These are phyloP conservation scores for Tetradesmus obliquus DNA, from an alignment of 139 green algal species.

Conservation along the genomic window DNA sequence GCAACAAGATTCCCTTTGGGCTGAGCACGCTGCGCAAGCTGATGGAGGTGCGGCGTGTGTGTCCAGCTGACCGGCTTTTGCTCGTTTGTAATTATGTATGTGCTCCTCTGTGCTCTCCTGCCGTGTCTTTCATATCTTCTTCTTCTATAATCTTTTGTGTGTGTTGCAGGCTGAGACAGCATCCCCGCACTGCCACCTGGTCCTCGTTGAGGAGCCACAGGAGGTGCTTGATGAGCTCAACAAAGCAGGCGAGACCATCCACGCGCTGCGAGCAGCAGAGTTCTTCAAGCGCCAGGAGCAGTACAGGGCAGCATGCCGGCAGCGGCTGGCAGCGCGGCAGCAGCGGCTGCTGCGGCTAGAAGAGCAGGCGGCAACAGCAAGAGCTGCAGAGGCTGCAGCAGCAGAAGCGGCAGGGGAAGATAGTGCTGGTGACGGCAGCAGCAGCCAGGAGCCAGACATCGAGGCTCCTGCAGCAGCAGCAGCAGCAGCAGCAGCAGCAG, in stretches of 20 bases:
- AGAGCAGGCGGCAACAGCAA: neutral
- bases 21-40: constrained; percentile 27
- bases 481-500: constrained; percentile 14
- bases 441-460: neutral
- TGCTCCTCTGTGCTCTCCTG: too few relatives aligned
- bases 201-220: constrained; percentile 37
- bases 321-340: neutral
- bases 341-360: constrained; percentile 5
- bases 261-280: constrained; percentile 4
- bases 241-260: neutral
- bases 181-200: constrained; percentile 11
- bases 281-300: constrained; percentile 40
- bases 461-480: neutral
- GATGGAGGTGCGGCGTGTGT: constrained; percentile 21
- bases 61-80: too few relatives aligned
- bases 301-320: constrained; percentile 7
- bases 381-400: constrained; percentile 1
- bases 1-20: constrained; percentile 48
- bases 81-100: too few relatives aligned
- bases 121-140: too few relatives aligned
- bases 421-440: neutral
- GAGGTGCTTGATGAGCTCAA: constrained; percentile 37
- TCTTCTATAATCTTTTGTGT: too few relatives aligned
- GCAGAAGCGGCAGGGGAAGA: constrained; percentile 6
- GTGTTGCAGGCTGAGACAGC: constrained; percentile 33